Evolutionary conservation across 2,329 filamentous ascomycete genomes (phyloP), one percentile per base, ranked within the genome.

Genomic region (Penicillium crustosum): DNA sequence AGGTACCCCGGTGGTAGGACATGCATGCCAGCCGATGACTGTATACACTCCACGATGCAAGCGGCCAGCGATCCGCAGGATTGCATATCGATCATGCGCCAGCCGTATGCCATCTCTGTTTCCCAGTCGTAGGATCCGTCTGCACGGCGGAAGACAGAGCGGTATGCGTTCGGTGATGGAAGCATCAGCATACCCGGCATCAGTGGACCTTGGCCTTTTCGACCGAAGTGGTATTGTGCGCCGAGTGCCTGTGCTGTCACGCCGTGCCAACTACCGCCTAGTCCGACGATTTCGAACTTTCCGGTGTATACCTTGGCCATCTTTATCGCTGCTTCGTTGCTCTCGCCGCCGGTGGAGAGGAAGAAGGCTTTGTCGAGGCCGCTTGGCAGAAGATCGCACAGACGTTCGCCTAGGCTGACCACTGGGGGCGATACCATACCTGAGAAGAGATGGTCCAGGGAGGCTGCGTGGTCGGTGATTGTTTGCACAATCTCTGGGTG

Each of bases 41-140:
- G 75, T 41, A 87, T 86, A 0, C 83, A 83, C 65, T 88, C 85
- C 45, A 88, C 70, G 54, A 88, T 84, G 23, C 86, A 81, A 0
- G 86, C 86, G 0, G 86, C 86, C 0, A 89, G 76, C 0, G 84
- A 87, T 0, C 85, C 86, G 55, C 79, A 82, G 0, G 81, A 85
- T 53, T 83, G 80, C 49, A 79, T 76, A 58, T 89, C 85, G 23
- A 89, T 76, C 70, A 88, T 75, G 17, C 76, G 75, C 78, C 83
- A 89, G 9, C 84, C 84, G 62, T 83, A 88, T 17, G 85, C 79
- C 13, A 89, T 72, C 67, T 89, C 86, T 0, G 82, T 81, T 63
- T 85, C 76, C 86, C 86, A 89, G 67, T 89, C 86, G 59, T 89
- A 84, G 0, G 79, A 78, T 0, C 85, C 84, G 58, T 88, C 84